phyloP scores from a whole-genome alignment of 805 yeast genomes.

The Yamadazyma olivae region DNA sequence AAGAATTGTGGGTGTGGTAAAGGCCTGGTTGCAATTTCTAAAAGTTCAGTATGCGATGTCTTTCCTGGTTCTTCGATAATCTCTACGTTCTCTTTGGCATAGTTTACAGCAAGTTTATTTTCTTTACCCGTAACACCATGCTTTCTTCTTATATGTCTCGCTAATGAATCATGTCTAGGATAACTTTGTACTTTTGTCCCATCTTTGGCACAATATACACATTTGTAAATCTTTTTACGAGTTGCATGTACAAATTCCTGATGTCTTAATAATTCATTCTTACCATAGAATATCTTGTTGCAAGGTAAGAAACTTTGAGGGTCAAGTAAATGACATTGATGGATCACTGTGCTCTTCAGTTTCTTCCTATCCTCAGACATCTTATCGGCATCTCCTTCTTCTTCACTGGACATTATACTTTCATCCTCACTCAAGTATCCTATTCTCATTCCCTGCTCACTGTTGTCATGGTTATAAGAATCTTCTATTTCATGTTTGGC shows the following conservation, averaged over 20 bases:
- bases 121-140: constrained; percentile 45
- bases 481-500: too few relatives aligned
- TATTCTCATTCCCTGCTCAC: too few relatives aligned
- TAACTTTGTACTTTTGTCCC: constrained; percentile 38
- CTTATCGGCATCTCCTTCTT: neutral
- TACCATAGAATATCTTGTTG: constrained; percentile 40
- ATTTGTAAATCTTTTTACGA: constrained; percentile 37
- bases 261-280: constrained; percentile 41
- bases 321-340: constrained; percentile 39
- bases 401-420: neutral
- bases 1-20: constrained; percentile 30
- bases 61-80: constrained; percentile 27
- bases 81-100: constrained; percentile 42
- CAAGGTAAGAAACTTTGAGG: constrained; percentile 31
- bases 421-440: neutral
- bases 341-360: constrained; percentile 21
- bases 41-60: constrained; percentile 9
- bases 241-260: constrained; percentile 48
- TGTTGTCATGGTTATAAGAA: too few relatives aligned
- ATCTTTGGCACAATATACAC: constrained; percentile 35
- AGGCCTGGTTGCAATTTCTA: constrained; percentile 17
- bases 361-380: constrained; percentile 2
- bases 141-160: constrained; percentile 42
- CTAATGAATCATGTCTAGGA: constrained; percentile 43
- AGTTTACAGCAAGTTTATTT: constrained; percentile 41